Percentiles rank a stretch among this genome's conserved stretches.
Conservation (phyloP, 164 flowering plant genomes). For the Tetracentron sinense region DNA sequence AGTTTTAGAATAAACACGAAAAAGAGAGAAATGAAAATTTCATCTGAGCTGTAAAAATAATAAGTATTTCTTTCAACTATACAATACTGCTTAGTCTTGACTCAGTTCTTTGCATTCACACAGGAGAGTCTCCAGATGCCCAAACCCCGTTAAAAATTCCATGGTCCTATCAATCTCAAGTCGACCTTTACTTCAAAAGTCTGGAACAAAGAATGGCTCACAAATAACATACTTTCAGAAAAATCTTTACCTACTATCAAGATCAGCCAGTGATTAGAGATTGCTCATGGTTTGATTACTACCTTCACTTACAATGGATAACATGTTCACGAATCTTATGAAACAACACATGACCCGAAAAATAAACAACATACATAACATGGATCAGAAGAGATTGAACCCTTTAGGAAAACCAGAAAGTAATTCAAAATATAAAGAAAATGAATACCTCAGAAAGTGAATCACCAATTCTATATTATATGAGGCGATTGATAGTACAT, state of each 20-base stretch:
- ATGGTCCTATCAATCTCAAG: no score
- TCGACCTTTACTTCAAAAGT: background rate
- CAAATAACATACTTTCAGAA: background rate
- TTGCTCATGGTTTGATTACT: no score
- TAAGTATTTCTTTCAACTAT: background rate
- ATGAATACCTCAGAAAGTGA: no score
- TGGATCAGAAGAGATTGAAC: background rate
- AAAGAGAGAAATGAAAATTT: background rate
- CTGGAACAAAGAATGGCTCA: background rate
- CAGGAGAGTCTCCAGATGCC: no score
- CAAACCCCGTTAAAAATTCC: no score
- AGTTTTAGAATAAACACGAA: background rate
- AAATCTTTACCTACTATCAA: no score
- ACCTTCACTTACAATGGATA: no score
- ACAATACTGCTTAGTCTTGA: no score
- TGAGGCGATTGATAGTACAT: background rate
- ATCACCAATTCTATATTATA: background rate
- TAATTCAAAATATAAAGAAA: no score
- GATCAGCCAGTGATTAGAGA: no score
- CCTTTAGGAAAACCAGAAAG: background rate
- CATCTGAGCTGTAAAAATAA: background rate
- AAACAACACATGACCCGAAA: no score
- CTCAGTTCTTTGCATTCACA: background rate
- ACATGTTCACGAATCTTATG: no score
- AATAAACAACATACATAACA: background rate